Base-by-base conservation (phyloP, 305 asterid species). In the Rubia tinctorum region DNA sequence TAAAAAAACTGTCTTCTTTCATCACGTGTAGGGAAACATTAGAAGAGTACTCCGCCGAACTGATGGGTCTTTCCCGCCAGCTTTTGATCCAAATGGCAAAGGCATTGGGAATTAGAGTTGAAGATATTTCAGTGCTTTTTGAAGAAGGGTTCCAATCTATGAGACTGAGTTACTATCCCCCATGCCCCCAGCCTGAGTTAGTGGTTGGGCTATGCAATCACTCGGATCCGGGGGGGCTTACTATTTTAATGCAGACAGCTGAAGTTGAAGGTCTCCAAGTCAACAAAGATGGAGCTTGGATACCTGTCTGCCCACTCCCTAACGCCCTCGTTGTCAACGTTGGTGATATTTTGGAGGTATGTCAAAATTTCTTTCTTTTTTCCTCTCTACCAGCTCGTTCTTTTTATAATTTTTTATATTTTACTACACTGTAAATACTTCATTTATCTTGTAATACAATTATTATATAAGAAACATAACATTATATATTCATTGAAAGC, bases 1-100 rank as follows among this genome's bases (percentile, higher is more conserved):
- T 37, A 6, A 37, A 4, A 37, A 37, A 37, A 0, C 40, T 34
- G 39, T 34, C 39, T 34, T 34, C 39, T 34, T 6, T 37, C 40
- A 45, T 45, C 15, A 8, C 15, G 37, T 51, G 58, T 51, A 85
- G 88, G 73, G 86, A 85, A 12, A 77, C 79, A 2, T 15, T 85
- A 44, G 87, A 85, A 47, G 84, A 71, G 2, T 87, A 85, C 75
- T 39, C 84, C 0, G n/a, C 12, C 2, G 83, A 85, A 75, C 18
- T 82, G 61, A 79, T 80, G 45, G 59, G 40, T n/a, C 63, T 87
- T 65, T 86, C 79, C 27, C 59, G 40, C 66, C 68, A 67, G 37
- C 13, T 87, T 9, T 61, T 83, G 22, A 25, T 10, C 69, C 65
- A 58, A 60, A 73, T 78, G 68, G 62, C 37, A 0, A 62, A 39